Evolutionary conservation across 345 rosid genomes (phyloP).

Genomic region (Limnanthes douglasii): DNA sequence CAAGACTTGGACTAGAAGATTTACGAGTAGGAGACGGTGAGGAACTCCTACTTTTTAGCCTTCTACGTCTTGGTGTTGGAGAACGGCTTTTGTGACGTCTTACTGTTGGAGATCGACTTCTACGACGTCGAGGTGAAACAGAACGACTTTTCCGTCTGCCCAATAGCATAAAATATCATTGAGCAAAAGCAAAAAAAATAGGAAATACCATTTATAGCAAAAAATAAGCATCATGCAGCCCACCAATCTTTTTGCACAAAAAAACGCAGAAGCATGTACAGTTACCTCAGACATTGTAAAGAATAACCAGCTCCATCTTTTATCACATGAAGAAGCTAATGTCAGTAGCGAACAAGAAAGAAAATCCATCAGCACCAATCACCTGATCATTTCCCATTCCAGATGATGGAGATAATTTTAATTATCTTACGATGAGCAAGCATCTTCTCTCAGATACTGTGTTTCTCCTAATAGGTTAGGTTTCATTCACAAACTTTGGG

Average conservation of each 20-base stretch:
- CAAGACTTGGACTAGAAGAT: constrained; percentile 52
- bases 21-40: constrained; percentile 48
- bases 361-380: constrained; percentile 58
- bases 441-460: constrained; percentile 26
- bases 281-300: constrained; percentile 92
- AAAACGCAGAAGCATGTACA: constrained; percentile 40
- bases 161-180: constrained; percentile 18
- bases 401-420: constrained; percentile 25
- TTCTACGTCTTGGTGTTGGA: constrained; percentile 56
- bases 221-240: constrained; percentile 18
- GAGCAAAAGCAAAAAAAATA: constrained; percentile 17
- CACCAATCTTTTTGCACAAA: constrained; percentile 21
- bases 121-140: constrained; percentile 49
- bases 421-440: constrained; percentile 17
- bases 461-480: constrained; percentile 7
- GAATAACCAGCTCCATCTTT: constrained; percentile 84
- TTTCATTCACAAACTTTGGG: constrained; percentile 3
- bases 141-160: constrained; percentile 88
- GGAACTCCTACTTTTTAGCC: constrained; percentile 71
- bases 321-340: constrained; percentile 86
- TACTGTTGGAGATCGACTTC: constrained; percentile 47
- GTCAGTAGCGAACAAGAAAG: constrained; percentile 73
- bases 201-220: constrained; percentile 13
- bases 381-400: constrained; percentile 75
- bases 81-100: constrained; percentile 64